Conservation (phyloP, 768 basidiomycete species). For the Lactifluus pinguis region DNA sequence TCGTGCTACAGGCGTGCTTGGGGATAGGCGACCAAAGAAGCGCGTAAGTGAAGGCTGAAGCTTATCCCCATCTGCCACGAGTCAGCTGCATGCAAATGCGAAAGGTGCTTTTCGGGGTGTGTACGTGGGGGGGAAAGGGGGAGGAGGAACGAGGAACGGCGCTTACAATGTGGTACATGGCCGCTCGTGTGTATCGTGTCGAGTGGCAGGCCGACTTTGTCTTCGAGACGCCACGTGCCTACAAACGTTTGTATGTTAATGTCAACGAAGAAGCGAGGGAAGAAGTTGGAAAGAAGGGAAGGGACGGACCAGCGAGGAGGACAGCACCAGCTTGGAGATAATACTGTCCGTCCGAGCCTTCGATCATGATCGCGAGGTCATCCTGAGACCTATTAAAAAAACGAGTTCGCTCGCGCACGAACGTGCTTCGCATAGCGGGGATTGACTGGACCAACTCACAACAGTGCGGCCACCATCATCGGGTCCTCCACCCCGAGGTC, state of each 20-base stretch:
- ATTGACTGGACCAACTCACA: conserved; percentile 35
- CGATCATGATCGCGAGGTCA: conserved; percentile 21
- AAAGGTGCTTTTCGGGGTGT: background rate
- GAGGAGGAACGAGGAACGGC: background rate
- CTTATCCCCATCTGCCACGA: conserved; percentile 43
- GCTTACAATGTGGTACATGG: conserved; percentile 59
- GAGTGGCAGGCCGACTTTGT: conserved; percentile 65
- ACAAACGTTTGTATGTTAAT: background rate
- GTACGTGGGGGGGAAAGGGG: background rate
- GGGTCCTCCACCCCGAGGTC: conserved; percentile 47
- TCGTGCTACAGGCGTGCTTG: conserved; percentile 61
- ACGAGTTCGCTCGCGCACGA: conserved; percentile 16
- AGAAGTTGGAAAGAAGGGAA: background rate
- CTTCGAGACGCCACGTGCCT: conserved; percentile 72
- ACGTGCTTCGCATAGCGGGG: conserved; percentile 5
- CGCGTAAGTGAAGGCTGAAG: conserved; percentile 56
- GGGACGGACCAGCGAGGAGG: conserved; percentile 44
- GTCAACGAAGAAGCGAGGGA: background rate
- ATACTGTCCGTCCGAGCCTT: conserved; percentile 58
- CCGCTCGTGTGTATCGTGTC: conserved; percentile 67
- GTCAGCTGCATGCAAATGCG: background rate
- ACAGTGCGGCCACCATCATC: conserved; percentile 49
- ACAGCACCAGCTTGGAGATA: conserved; percentile 71
- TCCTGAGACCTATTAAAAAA: conserved; percentile 16
- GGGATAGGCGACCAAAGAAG: conserved; percentile 57